These are phyloP conservation scores for Populus hybrid DNA, from an alignment of 441 rosid species.

Conservation along the genomic window DNA sequence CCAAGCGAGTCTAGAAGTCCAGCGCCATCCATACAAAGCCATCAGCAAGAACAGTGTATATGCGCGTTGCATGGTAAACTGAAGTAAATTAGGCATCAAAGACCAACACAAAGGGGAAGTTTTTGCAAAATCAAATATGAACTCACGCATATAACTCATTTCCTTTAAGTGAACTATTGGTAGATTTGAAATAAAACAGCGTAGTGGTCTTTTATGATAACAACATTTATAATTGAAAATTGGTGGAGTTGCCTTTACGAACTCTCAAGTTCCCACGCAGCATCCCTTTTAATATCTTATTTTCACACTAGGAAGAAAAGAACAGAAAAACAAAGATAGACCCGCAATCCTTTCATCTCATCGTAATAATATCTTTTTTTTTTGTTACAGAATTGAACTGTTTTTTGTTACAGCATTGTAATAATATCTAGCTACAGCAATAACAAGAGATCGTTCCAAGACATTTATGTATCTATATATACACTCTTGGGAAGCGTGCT, in stretches of 20 bases:
- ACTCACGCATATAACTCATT: neutral
- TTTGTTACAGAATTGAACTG: too few species aligned
- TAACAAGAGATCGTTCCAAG: neutral
- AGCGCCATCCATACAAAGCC: too few species aligned
- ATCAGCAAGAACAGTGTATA: neutral
- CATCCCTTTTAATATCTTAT: neutral
- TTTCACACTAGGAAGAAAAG: neutral
- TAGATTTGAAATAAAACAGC: neutral
- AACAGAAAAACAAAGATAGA: too few species aligned
- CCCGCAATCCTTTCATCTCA: too few species aligned
- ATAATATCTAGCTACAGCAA: too few species aligned
- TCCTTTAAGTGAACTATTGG: neutral
- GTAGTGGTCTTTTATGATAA: neutral
- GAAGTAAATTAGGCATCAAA: neutral
- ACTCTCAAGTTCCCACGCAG: neutral
- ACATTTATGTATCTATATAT: slow-evolving; percentile 15
- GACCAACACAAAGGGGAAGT: neutral
- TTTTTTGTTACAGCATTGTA: too few species aligned
- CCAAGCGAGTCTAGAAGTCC: too few species aligned
- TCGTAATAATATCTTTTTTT: too few species aligned
- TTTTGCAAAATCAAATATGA: too few species aligned
- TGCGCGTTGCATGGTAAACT: neutral
- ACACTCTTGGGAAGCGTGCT: neutral
- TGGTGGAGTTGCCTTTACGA: neutral
- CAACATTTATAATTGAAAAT: neutral